Evolutionary conservation across 2,329 filamentous ascomycete genomes (phyloP), one percentile per base, ranked within the genome.

Genomic region (Thermochaetoides dissita): DNA sequence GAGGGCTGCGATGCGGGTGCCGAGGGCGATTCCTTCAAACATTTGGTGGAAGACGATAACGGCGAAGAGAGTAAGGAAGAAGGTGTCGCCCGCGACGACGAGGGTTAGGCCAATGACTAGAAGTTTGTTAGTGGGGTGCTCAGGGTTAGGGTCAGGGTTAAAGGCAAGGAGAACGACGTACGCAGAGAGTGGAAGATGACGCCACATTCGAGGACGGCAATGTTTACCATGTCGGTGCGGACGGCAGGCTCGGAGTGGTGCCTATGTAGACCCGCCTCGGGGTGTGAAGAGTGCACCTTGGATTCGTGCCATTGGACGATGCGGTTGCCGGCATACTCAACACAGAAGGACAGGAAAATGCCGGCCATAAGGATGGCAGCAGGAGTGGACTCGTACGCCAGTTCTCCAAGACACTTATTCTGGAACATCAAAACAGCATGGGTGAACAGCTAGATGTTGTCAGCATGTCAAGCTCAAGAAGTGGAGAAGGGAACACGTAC

Each of bases 41-140:
- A 83, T 76, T 53, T 86, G 82, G 55, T 86, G 82, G 63, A 86
- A 85, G 43, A 85, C 62, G 44, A 87, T 83, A 41, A 86, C 81
- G 36, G 73, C 57, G 45, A 74, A 73, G n/a, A 77, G 64, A 2
- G 69, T 74, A 41, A 68, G 55, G 59, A 76, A 76, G 51, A 68
- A 71, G 33, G 61, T 63, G 49, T 77, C 72, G 3, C 66, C 71
- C 1, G 72, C 65, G 2, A 78, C 73, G n/a, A 76, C 76, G 1
- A 82, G 66, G 0, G 77, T 81, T 38, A 82, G 59, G 10, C 79
- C 78, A 31, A 82, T 77, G 7, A 81, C 72, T 76, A 31, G 6
- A 9, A 7, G 2, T 6, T 8, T 6, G 31, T 46, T 38, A 42
- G 42, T 24, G 11, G 9, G 9, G 5, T 24, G 17, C 17, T 24